These are phyloP conservation scores for Tricholoma bakamatsutake DNA, from an alignment of 768 basidiomycete genomes.

Conservation along the genomic window DNA sequence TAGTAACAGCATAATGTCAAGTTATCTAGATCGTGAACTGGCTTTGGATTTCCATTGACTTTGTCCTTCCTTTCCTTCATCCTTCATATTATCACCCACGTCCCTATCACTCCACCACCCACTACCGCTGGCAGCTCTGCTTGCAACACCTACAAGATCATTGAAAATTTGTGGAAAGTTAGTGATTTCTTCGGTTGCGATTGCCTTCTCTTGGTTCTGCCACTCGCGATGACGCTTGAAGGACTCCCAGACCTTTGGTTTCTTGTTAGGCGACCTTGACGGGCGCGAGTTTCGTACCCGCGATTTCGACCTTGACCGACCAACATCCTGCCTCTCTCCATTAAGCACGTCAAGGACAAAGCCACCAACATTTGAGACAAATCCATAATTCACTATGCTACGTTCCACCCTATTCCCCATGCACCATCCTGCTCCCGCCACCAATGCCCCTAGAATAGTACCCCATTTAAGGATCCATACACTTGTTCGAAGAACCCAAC, in stretches of 20 bases:
- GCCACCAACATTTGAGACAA: constrained; percentile 34
- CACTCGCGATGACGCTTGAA: constrained; percentile 57
- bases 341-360: constrained; percentile 38
- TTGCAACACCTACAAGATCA: constrained; percentile 31
- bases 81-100: background rate
- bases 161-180: constrained; percentile 43
- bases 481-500: constrained; percentile 61
- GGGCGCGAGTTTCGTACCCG: constrained; percentile 16
- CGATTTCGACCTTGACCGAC: constrained; percentile 18
- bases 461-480: constrained; percentile 81
- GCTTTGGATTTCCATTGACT: constrained; percentile 12
- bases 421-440: constrained; percentile 52
- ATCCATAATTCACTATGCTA: constrained; percentile 28
- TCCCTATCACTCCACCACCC: constrained; percentile 27
- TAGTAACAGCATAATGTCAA: background rate
- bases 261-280: constrained; percentile 15
- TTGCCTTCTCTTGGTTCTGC: constrained; percentile 38
- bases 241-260: constrained; percentile 55
- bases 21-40: constrained; percentile 25
- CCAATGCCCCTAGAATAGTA: constrained; percentile 45
- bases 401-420: constrained; percentile 31
- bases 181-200: constrained; percentile 17
- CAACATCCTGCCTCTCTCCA: constrained; percentile 26
- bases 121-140: constrained; percentile 18
- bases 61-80: constrained; percentile 9